Evolutionary conservation across 108 stramenopile genomes (phyloP).

Genomic region (Craspedostauros australis): DNA sequence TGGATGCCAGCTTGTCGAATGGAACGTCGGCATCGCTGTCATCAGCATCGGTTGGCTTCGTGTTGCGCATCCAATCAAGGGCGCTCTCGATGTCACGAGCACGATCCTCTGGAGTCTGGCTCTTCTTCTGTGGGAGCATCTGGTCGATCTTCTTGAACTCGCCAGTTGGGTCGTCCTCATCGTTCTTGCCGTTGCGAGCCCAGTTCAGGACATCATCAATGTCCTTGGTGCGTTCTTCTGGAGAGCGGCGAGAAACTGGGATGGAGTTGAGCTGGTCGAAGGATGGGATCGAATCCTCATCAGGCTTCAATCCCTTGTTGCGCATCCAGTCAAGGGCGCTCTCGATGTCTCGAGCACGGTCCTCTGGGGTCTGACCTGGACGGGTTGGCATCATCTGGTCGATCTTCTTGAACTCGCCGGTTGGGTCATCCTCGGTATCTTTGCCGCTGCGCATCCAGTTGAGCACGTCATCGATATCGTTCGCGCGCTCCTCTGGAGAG

Average conservation of each 20-base stretch:
- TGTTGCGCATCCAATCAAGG: slow-evolving; percentile 32
- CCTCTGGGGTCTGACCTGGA: slow-evolving; percentile 4
- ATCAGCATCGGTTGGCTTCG: background rate
- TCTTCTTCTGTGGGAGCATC: slow-evolving; percentile 9
- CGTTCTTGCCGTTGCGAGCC: slow-evolving; percentile 16
- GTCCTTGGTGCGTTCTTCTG: slow-evolving; percentile 4
- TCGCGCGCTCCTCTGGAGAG: slow-evolving; percentile 9
- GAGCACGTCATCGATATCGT: slow-evolving; percentile 15
- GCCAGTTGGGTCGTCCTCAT: slow-evolving; percentile 4
- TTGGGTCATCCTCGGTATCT: slow-evolving; percentile 12
- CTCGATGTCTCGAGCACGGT: slow-evolving; percentile 19
- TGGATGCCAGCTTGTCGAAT: slow-evolving; percentile 16
- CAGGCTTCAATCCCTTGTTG: slow-evolving; percentile 5
- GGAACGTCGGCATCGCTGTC: background rate
- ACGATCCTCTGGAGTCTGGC: slow-evolving; percentile 9
- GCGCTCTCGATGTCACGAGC: slow-evolving; percentile 23
- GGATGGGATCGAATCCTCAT: background rate
- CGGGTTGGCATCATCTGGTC: background rate
- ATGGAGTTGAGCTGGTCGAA: too few species aligned
- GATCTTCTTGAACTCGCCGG: slow-evolving; percentile 1
- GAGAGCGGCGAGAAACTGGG: background rate
- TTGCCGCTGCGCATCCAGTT: slow-evolving; percentile 20
- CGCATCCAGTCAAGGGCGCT: slow-evolving; percentile 21
- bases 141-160: slow-evolving; percentile 19
- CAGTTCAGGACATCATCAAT: slow-evolving; percentile 10